phyloP scores from a whole-genome alignment of 768 basidiomycete species.

The Symmetrospora coprosmae region DNA sequence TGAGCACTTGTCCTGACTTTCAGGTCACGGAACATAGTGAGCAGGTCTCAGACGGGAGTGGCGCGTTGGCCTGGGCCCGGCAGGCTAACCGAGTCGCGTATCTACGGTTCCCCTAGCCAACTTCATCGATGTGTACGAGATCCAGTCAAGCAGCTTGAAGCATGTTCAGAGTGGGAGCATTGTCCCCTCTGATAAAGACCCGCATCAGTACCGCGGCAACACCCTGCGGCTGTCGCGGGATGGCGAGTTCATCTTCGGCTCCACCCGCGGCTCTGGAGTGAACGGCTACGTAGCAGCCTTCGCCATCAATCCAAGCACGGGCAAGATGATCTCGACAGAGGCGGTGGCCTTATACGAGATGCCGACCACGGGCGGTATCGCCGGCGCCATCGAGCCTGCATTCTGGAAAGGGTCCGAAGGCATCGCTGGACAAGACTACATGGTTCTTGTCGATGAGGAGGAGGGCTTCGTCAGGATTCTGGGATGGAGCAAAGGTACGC shows the following conservation, averaged over 20 bases:
- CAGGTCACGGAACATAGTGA: slow-evolving; percentile 22
- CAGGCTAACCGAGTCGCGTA: too few relatives aligned
- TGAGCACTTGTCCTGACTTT: background rate
- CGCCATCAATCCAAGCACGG: background rate
- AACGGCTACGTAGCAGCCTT: slow-evolving; percentile 15
- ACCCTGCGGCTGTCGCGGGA: slow-evolving; percentile 19
- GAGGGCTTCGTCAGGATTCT: slow-evolving; percentile 6
- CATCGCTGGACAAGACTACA: slow-evolving; percentile 14
- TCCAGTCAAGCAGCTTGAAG: slow-evolving; percentile 11
- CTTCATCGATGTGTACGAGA: slow-evolving; percentile 23
- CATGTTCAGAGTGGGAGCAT: slow-evolving; percentile 9
- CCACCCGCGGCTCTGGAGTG: slow-evolving; percentile 1
- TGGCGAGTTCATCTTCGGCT: slow-evolving; percentile 11
- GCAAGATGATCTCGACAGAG: background rate
- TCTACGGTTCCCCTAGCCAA: slow-evolving; percentile 18
- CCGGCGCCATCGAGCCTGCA: slow-evolving; percentile 17
- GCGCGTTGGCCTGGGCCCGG: too few relatives aligned
- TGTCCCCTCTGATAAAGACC: background rate
- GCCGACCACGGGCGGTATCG: slow-evolving; percentile 16
- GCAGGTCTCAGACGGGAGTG: too few relatives aligned
- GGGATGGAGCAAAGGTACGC: slow-evolving; percentile 2
- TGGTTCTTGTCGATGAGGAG: slow-evolving; percentile 16
- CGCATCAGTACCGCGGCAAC: slow-evolving; percentile 19
- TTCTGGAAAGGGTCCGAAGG: slow-evolving; percentile 20
- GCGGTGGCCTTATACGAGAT: slow-evolving; percentile 10